Percentiles rank a stretch among this genome's conserved stretches.
Evolutionary conservation across 257 asterid species (phyloP).

Genomic region (Ligustrum vulgare): DNA sequence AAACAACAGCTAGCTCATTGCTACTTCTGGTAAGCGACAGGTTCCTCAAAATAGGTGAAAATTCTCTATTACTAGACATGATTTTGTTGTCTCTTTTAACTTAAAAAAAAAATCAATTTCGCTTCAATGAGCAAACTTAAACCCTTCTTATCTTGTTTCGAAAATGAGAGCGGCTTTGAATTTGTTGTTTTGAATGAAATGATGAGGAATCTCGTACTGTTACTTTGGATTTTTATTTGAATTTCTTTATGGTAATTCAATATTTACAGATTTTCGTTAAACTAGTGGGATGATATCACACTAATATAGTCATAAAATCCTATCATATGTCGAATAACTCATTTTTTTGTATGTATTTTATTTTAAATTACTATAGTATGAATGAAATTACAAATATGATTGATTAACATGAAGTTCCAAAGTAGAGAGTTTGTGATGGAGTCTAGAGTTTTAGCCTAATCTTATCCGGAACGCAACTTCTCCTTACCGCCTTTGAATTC

Average conservation of each 20-base stretch:
- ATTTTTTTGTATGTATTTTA: too few species aligned
- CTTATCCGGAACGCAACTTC: slow-evolving; percentile 64
- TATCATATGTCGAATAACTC: background rate
- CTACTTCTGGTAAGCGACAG: too few species aligned
- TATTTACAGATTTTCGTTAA: background rate
- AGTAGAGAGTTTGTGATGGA: slow-evolving; percentile 18
- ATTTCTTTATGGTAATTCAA: background rate
- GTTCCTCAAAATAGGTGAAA: background rate
- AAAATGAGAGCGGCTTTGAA: background rate
- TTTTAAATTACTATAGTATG: background rate
- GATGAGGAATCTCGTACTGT: background rate
- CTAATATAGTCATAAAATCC: background rate
- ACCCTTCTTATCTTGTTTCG: background rate
- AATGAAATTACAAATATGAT: background rate
- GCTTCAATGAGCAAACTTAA: background rate
- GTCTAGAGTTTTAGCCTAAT: slow-evolving; percentile 55
- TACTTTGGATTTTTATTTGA: background rate
- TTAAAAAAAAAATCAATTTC: background rate
- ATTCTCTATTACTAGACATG: background rate
- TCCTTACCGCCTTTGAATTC: slow-evolving; percentile 55
- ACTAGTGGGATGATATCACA: background rate
- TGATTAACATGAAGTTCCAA: background rate
- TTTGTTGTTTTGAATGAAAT: background rate
- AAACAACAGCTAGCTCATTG: too few species aligned
- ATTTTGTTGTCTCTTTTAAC: background rate